Evolutionary conservation across 768 basidiomycete species (phyloP).

Genomic region (Butyriboletus loyo): DNA sequence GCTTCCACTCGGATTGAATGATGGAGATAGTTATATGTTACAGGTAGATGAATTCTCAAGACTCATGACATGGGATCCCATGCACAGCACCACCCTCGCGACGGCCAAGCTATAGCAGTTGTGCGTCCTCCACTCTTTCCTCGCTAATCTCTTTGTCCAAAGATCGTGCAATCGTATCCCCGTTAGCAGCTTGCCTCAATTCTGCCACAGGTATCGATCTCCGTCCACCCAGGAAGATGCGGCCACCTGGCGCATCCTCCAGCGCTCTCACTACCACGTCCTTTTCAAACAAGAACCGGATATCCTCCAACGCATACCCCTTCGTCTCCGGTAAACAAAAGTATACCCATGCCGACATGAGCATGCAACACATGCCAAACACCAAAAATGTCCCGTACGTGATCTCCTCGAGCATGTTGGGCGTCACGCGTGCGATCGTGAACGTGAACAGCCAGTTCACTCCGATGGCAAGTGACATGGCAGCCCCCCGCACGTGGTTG

Average conservation of each 20-base stretch:
- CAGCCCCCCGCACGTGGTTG: constrained; percentile 36
- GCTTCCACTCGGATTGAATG: neutral
- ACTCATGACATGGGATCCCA: too few relatives aligned
- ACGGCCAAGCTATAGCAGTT: too few relatives aligned
- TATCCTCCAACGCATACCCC: constrained; percentile 39
- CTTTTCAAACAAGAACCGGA: constrained; percentile 36
- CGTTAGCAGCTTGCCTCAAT: constrained; percentile 12
- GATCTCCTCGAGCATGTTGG: constrained; percentile 34
- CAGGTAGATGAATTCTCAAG: neutral
- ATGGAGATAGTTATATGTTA: too few relatives aligned
- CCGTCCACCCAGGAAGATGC: constrained; percentile 26
- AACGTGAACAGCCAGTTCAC: constrained; percentile 39
- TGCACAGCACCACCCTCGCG: too few relatives aligned
- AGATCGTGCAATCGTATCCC: neutral
- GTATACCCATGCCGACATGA: constrained; percentile 36
- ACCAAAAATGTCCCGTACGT: constrained; percentile 33
- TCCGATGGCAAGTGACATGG: constrained; percentile 32
- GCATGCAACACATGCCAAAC: constrained; percentile 31
- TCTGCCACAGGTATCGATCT: constrained; percentile 29
- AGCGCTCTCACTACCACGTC: constrained; percentile 32
- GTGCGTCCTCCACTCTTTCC: neutral
- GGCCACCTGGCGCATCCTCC: constrained; percentile 35
- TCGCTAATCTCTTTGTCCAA: neutral
- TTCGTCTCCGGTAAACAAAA: constrained; percentile 41
- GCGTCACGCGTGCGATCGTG: constrained; percentile 36